phyloP scores from a whole-genome alignment of 805 yeast genomes.

The Lipomyces lipofer region DNA sequence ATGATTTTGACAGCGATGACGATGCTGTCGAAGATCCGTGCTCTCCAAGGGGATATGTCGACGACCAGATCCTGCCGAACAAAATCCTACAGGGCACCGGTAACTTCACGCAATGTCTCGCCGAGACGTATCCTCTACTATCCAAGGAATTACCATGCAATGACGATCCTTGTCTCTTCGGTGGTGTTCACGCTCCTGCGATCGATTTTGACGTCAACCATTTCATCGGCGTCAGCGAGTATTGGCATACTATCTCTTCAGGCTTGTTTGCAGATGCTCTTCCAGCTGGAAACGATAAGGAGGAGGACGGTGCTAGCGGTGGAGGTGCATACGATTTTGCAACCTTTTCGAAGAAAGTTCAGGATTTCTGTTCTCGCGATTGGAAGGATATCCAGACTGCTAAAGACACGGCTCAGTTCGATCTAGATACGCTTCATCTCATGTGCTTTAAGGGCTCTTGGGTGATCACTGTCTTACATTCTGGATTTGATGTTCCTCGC shows the following conservation, averaged over 20 bases:
- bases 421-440: slow-evolving; percentile 58
- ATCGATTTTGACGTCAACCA: slow-evolving; percentile 76
- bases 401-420: slow-evolving; percentile 56
- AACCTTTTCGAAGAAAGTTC: slow-evolving; percentile 63
- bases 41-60: slow-evolving; percentile 45
- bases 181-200: slow-evolving; percentile 92
- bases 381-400: slow-evolving; percentile 60
- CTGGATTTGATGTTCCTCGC: slow-evolving; percentile 87
- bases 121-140: slow-evolving; percentile 71
- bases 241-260: slow-evolving; percentile 73
- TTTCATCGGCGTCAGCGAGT: slow-evolving; percentile 92
- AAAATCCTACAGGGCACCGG: slow-evolving; percentile 67
- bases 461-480: slow-evolving; percentile 86
- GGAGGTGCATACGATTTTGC: slow-evolving; percentile 86
- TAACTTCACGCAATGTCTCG: slow-evolving; percentile 69
- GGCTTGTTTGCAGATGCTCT: slow-evolving; percentile 20
- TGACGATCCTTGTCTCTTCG: slow-evolving; percentile 88
- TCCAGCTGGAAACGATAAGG: slow-evolving; percentile 5
- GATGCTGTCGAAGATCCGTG: slow-evolving; percentile 41
- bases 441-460: slow-evolving; percentile 95
- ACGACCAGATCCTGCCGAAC: slow-evolving; percentile 41
- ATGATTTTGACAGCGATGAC: not conserved
- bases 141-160: slow-evolving; percentile 77
- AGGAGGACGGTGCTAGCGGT: slow-evolving; percentile 3
- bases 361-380: slow-evolving; percentile 69